Evolutionary conservation across 2,329 filamentous ascomycete species (phyloP), one percentile per base, ranked within the genome.

Genomic region (Fusarium algeriense): DNA sequence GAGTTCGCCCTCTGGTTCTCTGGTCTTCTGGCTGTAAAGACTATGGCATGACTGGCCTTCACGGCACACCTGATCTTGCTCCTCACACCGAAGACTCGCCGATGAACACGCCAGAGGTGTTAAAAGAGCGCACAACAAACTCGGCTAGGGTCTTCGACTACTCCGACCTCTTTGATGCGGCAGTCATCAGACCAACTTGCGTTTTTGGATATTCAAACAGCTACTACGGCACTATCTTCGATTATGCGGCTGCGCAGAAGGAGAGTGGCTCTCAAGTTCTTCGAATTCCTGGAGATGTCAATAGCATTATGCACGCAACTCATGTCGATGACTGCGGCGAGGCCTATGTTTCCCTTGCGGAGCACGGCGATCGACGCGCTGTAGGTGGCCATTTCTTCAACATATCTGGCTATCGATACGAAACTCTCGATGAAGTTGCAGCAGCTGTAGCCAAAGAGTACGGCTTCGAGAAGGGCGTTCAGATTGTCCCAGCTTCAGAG

Each of bases 261-360:
- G 71, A 6, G 69, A 62, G 52, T 5, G 48, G 64, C 6, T 60
- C 69, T 7, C 66, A 70, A 15, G 63, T 73, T 3, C 71, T 85
- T 34, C 67, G 73, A 19, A 63, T 86, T 6, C 76, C 80, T 0
- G 74, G 79, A 1, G 69, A 81, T 43, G 76, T 78, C 0, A 75
- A 81, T 20, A 81, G 77, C 17, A 82, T 86, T 35, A 75, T 85
- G 65, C 85, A 87, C 62, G 82, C 81, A 6, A 78, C 82, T 40
- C 85, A 87, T 64, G 79, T 87, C 15, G 85, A 87, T 67, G 85
- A 87, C 67, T 86, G 84, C 49, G 85, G 76, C 4, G 82, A 84
- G 19, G 84, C 84, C 0, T 87, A 87, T 61, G 75, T 86, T 6
- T 78, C 83, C 2, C 76, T 87, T 5, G 85, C 84, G 0, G 74